Evolutionary conservation across 2,329 filamentous ascomycete species (phyloP).

Genomic region (Aspergillus sp.): DNA sequence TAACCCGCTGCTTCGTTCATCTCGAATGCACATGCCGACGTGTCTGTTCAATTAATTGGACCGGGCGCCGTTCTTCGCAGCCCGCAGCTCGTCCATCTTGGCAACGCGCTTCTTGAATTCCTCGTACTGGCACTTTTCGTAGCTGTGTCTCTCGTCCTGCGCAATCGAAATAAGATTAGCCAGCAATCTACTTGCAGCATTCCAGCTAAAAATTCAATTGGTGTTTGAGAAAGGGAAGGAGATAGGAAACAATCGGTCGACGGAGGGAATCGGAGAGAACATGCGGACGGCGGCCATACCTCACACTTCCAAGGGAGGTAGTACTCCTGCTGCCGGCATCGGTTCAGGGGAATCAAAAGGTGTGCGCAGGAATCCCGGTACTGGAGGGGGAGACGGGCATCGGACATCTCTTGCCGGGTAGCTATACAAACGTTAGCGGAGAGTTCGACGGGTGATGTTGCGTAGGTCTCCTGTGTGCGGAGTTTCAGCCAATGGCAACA

Average conservation of each 20-base stretch:
- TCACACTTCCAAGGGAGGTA: conserved; percentile 98
- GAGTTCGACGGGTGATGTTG: conserved; percentile 6
- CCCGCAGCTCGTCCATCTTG: conserved; percentile 97
- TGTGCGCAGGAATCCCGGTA: conserved; percentile 97
- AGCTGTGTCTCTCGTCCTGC: conserved; percentile 92
- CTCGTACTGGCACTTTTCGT: conserved; percentile 99
- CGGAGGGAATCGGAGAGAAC: not conserved
- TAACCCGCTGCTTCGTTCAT: conserved; percentile 31
- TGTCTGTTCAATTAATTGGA: conserved; percentile 64
- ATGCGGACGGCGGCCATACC: conserved; percentile 55
- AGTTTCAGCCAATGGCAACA: conserved; percentile 22
- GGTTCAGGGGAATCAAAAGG: conserved; percentile 92
- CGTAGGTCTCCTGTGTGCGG: conserved; percentile 8
- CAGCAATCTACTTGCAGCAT: not conserved
- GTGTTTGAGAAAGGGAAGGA: not conserved
- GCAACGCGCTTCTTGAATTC: conserved; percentile 98
- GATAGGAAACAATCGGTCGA: not conserved
- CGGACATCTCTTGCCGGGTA: conserved; percentile 83
- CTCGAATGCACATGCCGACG: conserved; percentile 23
- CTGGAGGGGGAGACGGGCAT: conserved; percentile 78
- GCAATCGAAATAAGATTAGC: not conserved
- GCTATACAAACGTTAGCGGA: conserved; percentile 18
- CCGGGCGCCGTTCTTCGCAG: conserved; percentile 76
- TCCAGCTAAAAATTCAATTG: not conserved
- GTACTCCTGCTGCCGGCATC: conserved; percentile 86